phyloP scores from a whole-genome alignment of 2,329 filamentous ascomycete genomes.

The Sclerotinia spermophila region DNA sequence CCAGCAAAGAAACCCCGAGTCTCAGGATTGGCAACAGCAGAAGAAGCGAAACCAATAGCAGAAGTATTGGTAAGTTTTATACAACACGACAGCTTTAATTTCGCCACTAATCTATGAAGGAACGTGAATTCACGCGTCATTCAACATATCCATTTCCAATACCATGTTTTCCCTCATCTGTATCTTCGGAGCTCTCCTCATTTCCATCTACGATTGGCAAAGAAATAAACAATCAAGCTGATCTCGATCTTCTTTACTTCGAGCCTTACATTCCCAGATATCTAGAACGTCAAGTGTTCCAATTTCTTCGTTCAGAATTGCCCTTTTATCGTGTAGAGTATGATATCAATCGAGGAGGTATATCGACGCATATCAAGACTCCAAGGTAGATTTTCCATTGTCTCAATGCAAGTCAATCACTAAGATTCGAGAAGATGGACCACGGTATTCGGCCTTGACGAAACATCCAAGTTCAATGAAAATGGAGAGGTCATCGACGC shows the following conservation, averaged over 20 bases:
- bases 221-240: constrained; percentile 61
- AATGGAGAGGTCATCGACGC: constrained; percentile 43
- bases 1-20: constrained; percentile 41
- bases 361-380: constrained; percentile 58
- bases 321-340: constrained; percentile 76
- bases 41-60: neutral
- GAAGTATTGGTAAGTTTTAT: constrained; percentile 3
- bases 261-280: constrained; percentile 64
- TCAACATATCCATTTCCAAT: constrained; percentile 51
- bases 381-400: constrained; percentile 40
- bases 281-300: constrained; percentile 58
- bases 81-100: neutral
- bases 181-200: constrained; percentile 42
- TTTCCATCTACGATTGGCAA: constrained; percentile 51
- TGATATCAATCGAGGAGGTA: constrained; percentile 62
- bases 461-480: constrained; percentile 58
- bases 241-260: constrained; percentile 73
- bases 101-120: constrained; percentile 15
- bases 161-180: constrained; percentile 40
- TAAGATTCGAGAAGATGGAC: constrained; percentile 56
- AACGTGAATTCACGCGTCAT: constrained; percentile 39
- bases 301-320: constrained; percentile 66
- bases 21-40: constrained; percentile 18
- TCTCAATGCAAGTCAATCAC: constrained; percentile 19
- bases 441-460: constrained; percentile 56